phyloP scores from a whole-genome alignment of 257 asterid species.

The Eucommia ulmoides region DNA sequence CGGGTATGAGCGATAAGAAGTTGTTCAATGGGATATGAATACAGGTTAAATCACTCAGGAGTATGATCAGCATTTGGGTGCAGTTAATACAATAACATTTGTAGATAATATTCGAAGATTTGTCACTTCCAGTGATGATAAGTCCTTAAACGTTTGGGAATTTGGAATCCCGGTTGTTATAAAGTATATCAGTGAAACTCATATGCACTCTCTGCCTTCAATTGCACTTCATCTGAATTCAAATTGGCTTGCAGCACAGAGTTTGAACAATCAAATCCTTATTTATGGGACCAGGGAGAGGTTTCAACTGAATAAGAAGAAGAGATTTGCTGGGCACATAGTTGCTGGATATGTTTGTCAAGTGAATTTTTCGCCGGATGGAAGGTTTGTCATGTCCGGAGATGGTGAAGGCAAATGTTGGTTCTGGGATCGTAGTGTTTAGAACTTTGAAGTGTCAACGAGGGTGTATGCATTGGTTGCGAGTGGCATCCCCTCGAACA shows the following conservation, averaged over 20 bases:
- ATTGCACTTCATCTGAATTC: slow-evolving; percentile 81
- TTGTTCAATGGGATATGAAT: slow-evolving; percentile 98
- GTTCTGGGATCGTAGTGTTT: slow-evolving; percentile 99
- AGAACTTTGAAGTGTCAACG: slow-evolving; percentile 90
- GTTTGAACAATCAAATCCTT: slow-evolving; percentile 97
- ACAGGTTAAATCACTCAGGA: slow-evolving; percentile 94
- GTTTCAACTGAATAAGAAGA: slow-evolving; percentile 94
- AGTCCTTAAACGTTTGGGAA: slow-evolving; percentile 96
- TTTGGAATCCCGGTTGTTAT: slow-evolving; percentile 96
- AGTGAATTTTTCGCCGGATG: slow-evolving; percentile 97
- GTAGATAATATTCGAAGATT: slow-evolving; percentile 95
- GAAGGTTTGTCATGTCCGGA: slow-evolving; percentile 92
- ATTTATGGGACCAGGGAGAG: slow-evolving; percentile 89
- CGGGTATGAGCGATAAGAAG: slow-evolving; percentile 99
- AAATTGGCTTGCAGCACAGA: slow-evolving; percentile 96
- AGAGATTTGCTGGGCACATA: slow-evolving; percentile 95
- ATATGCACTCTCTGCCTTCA: slow-evolving; percentile 99
- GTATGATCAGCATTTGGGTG: slow-evolving; percentile 98
- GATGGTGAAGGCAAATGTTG: slow-evolving; percentile 98
- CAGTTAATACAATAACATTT: slow-evolving; percentile 91
- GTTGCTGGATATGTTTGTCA: slow-evolving; percentile 98
- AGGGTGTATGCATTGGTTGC: slow-evolving; percentile 85
- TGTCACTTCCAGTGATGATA: slow-evolving; percentile 96
- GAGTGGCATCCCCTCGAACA: slow-evolving; percentile 99
- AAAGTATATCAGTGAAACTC: slow-evolving; percentile 95